Conservation (phyloP, 1,284 basidiomycete species). For the Cyathus olla region DNA sequence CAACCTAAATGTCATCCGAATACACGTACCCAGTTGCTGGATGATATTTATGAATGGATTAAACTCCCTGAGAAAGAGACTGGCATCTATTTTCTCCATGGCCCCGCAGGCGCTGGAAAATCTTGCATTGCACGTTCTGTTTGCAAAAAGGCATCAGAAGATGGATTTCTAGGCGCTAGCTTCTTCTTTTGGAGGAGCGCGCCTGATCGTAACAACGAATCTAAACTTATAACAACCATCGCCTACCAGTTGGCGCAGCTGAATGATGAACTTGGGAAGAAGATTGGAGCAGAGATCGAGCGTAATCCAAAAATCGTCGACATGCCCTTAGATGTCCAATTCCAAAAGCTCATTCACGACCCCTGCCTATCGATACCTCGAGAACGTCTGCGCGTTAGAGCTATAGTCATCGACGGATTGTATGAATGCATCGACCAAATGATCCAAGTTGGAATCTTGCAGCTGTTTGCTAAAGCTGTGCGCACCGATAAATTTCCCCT, state of each 20-base stretch:
- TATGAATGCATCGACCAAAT: neutral
- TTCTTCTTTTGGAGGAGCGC: constrained; percentile 17
- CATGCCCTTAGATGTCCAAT: constrained; percentile 1
- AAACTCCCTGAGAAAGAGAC: neutral
- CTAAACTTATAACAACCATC: constrained; percentile 10
- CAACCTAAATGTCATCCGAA: neutral
- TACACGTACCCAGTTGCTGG: neutral
- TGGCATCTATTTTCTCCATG: constrained; percentile 9
- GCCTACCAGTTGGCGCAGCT: constrained; percentile 13
- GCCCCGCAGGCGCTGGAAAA: constrained; percentile 15
- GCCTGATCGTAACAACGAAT: constrained; percentile 1
- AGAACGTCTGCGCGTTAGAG: neutral
- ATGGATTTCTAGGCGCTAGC: constrained; percentile 4
- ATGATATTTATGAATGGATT: constrained; percentile 3
- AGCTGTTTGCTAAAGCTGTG: neutral
- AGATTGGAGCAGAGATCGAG: constrained; percentile 4
- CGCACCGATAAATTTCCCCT: neutral
- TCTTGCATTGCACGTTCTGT: constrained; percentile 13
- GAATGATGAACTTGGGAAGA: neutral
- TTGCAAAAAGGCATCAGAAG: constrained; percentile 3
- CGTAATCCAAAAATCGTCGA: constrained; percentile 3
- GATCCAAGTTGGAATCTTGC: neutral
- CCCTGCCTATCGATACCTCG: neutral
- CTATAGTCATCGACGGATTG: neutral
- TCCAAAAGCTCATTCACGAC: constrained; percentile 9